Evolutionary conservation across 148 eudicot genomes (phyloP), one percentile per base, ranked within the genome.

Genomic region (Persicaria tinctoria): DNA sequence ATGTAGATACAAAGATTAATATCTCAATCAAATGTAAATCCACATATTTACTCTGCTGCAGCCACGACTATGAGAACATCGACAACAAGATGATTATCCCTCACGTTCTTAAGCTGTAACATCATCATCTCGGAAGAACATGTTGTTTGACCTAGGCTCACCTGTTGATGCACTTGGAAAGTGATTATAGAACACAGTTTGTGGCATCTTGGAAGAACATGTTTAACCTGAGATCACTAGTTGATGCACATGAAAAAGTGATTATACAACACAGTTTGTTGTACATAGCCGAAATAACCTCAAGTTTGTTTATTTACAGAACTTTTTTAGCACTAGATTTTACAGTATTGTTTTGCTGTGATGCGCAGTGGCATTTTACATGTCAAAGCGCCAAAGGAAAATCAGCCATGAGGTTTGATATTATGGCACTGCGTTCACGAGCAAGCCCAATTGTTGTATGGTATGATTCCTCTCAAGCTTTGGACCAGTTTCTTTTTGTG

Each of bases 31-130:
- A 53, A 73, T 59, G 46, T 45, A 41, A 64, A 32, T 32, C 41
- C 41, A 32, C 75, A 64, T 50, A 5, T 16, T 66, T 72, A 45
- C 75, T 18, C 75, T 78, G 50, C 18, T 82, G 87, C 91, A 88
- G 97, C 78, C 84, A 92, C 81, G 94, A 92, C 51, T 79, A 79
- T 11, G 97, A 92, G 76, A 89, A 85, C 51, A 18, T 73, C 12
- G 81, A 68, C 11, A 85, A 85, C 44, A 82, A 78, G 78, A 82
- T 68, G 59, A 71, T 92, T 81, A 80, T 92, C 54, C 75, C 92
- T 46, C 88, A 76, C 38, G 75, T 82, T 1, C 51, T 70, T 46
- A 66, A 66, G 70, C 46, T 32, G 70, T 66, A 46, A 66, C 53
- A 66, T 12, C 7, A 8, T 66, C 48, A 13, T 41, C 27, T 59